A percentile compares a stretch with the other conserved stretches of the same genome.
Evolutionary conservation across 2,329 filamentous ascomycete species (phyloP).

Genomic region (Nemania serpens): DNA sequence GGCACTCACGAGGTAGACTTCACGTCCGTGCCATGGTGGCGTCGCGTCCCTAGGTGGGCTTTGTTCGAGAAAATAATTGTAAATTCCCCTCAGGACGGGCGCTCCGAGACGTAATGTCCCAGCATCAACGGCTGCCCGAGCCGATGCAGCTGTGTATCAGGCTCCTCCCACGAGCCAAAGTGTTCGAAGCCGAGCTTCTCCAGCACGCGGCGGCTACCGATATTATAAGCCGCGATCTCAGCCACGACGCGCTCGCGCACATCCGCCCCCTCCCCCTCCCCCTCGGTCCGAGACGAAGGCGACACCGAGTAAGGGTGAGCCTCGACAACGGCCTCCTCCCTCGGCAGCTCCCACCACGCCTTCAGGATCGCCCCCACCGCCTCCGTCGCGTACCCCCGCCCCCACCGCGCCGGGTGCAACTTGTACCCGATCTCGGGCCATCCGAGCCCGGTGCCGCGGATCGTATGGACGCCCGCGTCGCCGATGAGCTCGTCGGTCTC

Average conservation of each 20-base stretch:
- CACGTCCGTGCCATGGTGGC: no score
- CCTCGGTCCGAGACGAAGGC: no score
- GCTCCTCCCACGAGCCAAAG: conserved; percentile 36
- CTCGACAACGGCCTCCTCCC: conserved; percentile 9
- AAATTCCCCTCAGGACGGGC: conserved; percentile 12
- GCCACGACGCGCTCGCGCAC: conserved; percentile 32
- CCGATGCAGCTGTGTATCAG: conserved; percentile 32
- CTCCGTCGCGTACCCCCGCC: conserved; percentile 36
- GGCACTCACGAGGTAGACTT: no score
- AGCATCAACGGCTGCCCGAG: conserved; percentile 33
- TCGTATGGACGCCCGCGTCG: conserved; percentile 37
- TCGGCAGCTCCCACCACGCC: conserved; percentile 35
- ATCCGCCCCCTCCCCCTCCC: not conserved
- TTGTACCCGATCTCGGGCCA: conserved; percentile 39
- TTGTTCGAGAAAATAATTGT: no score
- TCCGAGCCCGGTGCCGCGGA: conserved; percentile 24
- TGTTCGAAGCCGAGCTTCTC: conserved; percentile 36
- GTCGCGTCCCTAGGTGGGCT: no score
- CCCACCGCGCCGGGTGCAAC: conserved; percentile 31
- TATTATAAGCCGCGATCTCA: conserved; percentile 31
- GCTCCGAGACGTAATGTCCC: conserved; percentile 19
- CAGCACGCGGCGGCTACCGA: conserved; percentile 33
- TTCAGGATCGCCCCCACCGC: conserved; percentile 29
- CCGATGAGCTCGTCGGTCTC: conserved; percentile 38
- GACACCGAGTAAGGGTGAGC: conserved; percentile 18